Evolutionary conservation across 306 rosid species (phyloP), one percentile per base, ranked within the genome.

Genomic region (Betula pendula): DNA sequence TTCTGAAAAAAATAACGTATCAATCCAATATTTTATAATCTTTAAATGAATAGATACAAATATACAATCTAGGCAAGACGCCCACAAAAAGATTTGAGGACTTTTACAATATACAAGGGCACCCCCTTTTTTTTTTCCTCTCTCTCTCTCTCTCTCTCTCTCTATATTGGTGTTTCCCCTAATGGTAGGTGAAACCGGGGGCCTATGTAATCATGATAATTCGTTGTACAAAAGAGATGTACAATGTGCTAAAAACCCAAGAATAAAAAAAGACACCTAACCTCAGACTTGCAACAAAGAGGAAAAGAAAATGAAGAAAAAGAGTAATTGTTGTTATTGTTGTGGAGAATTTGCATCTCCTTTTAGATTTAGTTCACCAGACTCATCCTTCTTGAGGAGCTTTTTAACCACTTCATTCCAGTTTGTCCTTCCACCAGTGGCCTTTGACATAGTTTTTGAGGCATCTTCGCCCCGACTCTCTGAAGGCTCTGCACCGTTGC

Each of bases 341-440:
- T 79, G 59, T 24, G 86, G 33, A 52, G 65, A 71, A 79, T 42
- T 29, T 71, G 73, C 44, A 43, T 88, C 86, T 17, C 71, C 75
- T 48, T 75, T 79, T 25, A 69, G 63, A 55, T 17, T 79, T 56
- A 77, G 49, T 50, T 82, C 86, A 48, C 81, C 90, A 0, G 84
- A 50, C 17, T 77, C 70, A 12, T 44, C 82, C 74, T 81, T 84
- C 81, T 83, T 81, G n/a, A 89, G 80, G 29, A 90, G 90, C 82
- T 83, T 83, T 82, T 89, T 82, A 44, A 92, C 93, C 27, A 87
- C 85, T 73, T 85, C 93, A 55, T 95, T 88, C 98, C 97, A 95
- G 78, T 79, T 89, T 20, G 83, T 49, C 78, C 68, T 87, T 81
- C 81, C 83, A 45, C 75, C 70, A 22, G 71, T 63, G 12, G 96